These are phyloP conservation scores for Nicotiana paniculata DNA, from an alignment of 257 asterid genomes.

Conservation along the genomic window DNA sequence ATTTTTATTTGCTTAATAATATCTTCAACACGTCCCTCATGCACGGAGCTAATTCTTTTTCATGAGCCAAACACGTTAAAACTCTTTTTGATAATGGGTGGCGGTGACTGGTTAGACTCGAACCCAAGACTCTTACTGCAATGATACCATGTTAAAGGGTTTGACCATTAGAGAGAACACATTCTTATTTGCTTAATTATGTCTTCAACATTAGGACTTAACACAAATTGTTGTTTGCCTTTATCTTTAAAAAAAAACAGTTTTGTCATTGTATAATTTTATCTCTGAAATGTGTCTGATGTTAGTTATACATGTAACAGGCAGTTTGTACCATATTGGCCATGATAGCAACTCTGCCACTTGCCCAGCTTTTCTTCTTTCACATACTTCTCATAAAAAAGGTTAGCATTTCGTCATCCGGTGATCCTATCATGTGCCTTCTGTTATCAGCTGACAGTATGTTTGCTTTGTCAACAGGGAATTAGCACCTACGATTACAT, in stretches of 20 bases:
- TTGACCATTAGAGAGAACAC: not conserved
- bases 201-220: not conserved
- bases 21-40: not conserved
- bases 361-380: conserved; percentile 96
- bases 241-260: not conserved
- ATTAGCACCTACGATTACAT: conserved; percentile 96
- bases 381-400: conserved; percentile 93
- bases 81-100: not conserved
- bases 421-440: not conserved
- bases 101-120: not conserved
- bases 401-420: conserved; percentile 27
- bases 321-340: conserved; percentile 94
- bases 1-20: not conserved
- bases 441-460: conserved; percentile 5
- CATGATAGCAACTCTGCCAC: conserved; percentile 94
- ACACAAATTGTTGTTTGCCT: not conserved
- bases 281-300: not conserved
- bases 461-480: conserved; percentile 46
- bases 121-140: not conserved
- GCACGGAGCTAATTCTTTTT: not conserved
- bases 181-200: not conserved
- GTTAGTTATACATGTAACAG: conserved; percentile 24
- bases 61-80: not conserved
- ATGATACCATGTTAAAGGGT: not conserved
- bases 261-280: not conserved